These are phyloP conservation scores for Blastobotrys robertii DNA, from an alignment of 805 yeast genomes.

Conservation along the genomic window DNA sequence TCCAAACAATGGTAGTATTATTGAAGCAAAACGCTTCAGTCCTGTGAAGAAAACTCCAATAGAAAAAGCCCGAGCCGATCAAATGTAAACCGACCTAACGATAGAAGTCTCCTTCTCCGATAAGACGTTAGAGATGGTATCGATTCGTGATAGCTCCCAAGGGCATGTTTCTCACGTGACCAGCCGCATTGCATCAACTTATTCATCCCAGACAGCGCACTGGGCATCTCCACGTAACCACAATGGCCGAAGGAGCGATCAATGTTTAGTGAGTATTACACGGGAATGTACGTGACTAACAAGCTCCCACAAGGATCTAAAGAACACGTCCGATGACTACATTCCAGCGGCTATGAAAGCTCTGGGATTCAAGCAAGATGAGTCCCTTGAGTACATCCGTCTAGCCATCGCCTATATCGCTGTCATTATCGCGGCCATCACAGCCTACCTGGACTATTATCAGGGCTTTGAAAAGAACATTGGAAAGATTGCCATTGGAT, in stretches of 20 bases:
- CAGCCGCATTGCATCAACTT: too few species aligned
- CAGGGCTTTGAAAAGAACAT: conserved; percentile 25
- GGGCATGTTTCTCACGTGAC: background rate
- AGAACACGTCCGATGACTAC: conserved; percentile 24
- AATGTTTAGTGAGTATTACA: background rate
- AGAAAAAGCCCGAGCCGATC: too few species aligned
- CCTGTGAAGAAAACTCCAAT: too few species aligned
- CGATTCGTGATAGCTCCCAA: background rate
- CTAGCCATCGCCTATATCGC: conserved; percentile 24
- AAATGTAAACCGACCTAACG: too few species aligned
- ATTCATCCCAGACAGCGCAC: too few species aligned
- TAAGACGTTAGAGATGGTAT: background rate
- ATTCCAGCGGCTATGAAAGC: conserved; percentile 16
- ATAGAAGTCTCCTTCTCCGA: too few species aligned
- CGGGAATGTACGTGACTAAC: too few species aligned
- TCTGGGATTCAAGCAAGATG: conserved; percentile 21
- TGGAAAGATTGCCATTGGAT: conserved; percentile 21
- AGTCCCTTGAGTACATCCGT: conserved; percentile 19
- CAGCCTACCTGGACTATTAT: conserved; percentile 21
- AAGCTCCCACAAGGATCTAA: conserved; percentile 25
- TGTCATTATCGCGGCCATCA: conserved; percentile 23
- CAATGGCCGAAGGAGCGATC: too few species aligned
- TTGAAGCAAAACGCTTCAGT: too few species aligned
- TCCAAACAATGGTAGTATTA: too few species aligned
- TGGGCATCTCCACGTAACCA: too few species aligned